A percentile compares a stretch with the other conserved stretches of the same genome.
These are phyloP conservation scores for Salix koriyanagi DNA, from an alignment of 345 rosid species.

Conservation along the genomic window DNA sequence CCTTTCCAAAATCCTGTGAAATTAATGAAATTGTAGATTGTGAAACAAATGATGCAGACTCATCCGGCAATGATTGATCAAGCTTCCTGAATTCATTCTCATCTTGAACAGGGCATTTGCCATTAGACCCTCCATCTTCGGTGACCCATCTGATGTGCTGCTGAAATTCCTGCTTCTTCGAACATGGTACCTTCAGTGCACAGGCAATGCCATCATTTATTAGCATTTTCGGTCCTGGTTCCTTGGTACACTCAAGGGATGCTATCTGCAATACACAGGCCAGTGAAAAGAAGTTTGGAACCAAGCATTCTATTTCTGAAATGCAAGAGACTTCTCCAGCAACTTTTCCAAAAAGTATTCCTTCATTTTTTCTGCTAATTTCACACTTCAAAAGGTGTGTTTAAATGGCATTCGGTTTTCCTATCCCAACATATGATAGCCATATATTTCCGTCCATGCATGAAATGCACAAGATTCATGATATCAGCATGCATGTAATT, in stretches of 20 bases:
- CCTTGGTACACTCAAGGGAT: constrained; percentile 37
- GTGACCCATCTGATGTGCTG: constrained; percentile 25
- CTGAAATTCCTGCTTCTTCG: constrained; percentile 31
- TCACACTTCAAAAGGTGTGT: not conserved
- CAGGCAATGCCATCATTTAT: constrained; percentile 31
- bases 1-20: constrained; percentile 31
- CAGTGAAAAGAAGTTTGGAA: not conserved
- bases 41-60: constrained; percentile 14
- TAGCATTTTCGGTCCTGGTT: constrained; percentile 26
- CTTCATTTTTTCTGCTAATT: no score
- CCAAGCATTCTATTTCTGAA: not conserved
- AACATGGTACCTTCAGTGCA: constrained; percentile 36
- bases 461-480: not conserved
- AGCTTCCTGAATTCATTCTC: constrained; percentile 17
- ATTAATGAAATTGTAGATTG: constrained; percentile 23
- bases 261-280: constrained; percentile 29
- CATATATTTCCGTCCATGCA: not conserved
- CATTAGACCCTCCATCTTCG: constrained; percentile 23
- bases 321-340: not conserved
- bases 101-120: constrained; percentile 45
- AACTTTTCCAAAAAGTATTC: not conserved
- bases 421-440: not conserved
- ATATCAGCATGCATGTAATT: not conserved
- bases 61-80: constrained; percentile 14
- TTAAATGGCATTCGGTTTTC: not conserved